A percentile compares a stretch with the other conserved stretches of the same genome.
These are phyloP conservation scores for Penicillium verrucosum DNA, from an alignment of 2,329 filamentous ascomycete species.

Conservation along the genomic window DNA sequence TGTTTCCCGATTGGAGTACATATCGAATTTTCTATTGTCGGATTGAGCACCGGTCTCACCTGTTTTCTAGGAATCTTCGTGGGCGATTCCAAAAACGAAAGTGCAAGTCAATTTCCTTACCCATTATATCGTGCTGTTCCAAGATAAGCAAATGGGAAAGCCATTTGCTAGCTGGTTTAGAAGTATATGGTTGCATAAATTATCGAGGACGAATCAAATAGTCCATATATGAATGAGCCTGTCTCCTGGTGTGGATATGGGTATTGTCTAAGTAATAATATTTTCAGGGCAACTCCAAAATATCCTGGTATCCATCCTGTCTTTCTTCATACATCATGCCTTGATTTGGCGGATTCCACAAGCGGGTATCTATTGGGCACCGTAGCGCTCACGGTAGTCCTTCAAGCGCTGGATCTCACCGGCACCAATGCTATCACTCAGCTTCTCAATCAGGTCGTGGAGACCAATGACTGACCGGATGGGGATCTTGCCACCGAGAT, in stretches of 20 bases:
- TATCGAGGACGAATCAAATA: neutral
- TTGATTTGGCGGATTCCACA: slow-evolving; percentile 1
- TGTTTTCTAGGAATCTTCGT: neutral
- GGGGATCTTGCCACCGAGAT: slow-evolving; percentile 68
- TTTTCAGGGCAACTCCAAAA: slow-evolving; percentile 9
- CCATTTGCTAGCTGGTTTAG: neutral
- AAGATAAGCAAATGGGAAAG: neutral
- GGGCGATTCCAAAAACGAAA: neutral
- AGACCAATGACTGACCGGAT: slow-evolving; percentile 70
- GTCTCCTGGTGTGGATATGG: neutral
- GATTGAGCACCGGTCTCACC: slow-evolving; percentile 2
- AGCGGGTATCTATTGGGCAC: slow-evolving; percentile 32
- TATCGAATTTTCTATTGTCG: neutral
- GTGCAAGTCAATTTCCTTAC: neutral
- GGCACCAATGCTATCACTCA: slow-evolving; percentile 60
- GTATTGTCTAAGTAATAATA: neutral
- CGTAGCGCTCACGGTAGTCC: slow-evolving; percentile 61
- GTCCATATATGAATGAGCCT: neutral
- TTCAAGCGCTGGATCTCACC: slow-evolving; percentile 65
- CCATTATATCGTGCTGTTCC: neutral
- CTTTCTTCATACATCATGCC: slow-evolving; percentile 24
- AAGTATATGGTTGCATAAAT: neutral
- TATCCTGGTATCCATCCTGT: slow-evolving; percentile 25
- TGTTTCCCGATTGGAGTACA: slow-evolving; percentile 11
- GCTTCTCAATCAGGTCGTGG: slow-evolving; percentile 73